These are phyloP conservation scores for Cyclospora cayetanensis DNA, from an alignment of 169 alveolate species.

Conservation along the genomic window DNA sequence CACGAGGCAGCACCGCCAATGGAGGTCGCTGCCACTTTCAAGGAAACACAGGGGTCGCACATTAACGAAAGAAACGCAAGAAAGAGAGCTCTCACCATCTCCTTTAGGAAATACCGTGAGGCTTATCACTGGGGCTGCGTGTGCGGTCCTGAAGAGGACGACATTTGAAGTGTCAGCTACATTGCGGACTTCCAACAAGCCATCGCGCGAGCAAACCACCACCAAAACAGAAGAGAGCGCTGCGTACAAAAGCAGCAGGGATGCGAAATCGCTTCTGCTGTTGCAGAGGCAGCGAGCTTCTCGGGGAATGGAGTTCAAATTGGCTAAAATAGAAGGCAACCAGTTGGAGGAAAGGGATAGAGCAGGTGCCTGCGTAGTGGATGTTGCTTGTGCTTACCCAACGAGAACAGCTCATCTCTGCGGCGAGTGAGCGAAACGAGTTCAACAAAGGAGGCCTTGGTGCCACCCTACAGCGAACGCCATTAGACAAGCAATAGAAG, in stretches of 20 bases:
- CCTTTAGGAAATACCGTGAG: slow-evolving; percentile 4
- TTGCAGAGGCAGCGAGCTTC: too few relatives aligned
- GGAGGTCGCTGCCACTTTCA: background rate
- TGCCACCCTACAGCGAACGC: too few relatives aligned
- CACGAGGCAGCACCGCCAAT: background rate
- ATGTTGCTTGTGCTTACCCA: background rate
- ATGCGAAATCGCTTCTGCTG: too few relatives aligned
- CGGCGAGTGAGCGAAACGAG: slow-evolving; percentile 13
- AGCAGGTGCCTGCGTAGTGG: too few relatives aligned
- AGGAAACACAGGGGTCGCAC: background rate
- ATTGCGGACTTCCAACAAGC: background rate
- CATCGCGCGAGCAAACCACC: slow-evolving; percentile 17
- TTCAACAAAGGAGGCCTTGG: background rate
- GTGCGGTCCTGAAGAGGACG: background rate
- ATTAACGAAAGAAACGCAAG: background rate
- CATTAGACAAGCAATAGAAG: too few relatives aligned
- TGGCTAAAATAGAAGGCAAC: too few relatives aligned
- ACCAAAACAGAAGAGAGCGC: background rate
- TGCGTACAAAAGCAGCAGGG: background rate
- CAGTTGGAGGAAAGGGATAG: too few relatives aligned
- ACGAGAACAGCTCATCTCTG: background rate
- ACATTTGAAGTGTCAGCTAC: background rate
- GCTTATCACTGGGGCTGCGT: background rate
- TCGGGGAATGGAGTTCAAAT: too few relatives aligned
- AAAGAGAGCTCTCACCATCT: background rate